Evolutionary conservation across 805 yeast genomes (phyloP).

Genomic region (Candida railenensis): DNA sequence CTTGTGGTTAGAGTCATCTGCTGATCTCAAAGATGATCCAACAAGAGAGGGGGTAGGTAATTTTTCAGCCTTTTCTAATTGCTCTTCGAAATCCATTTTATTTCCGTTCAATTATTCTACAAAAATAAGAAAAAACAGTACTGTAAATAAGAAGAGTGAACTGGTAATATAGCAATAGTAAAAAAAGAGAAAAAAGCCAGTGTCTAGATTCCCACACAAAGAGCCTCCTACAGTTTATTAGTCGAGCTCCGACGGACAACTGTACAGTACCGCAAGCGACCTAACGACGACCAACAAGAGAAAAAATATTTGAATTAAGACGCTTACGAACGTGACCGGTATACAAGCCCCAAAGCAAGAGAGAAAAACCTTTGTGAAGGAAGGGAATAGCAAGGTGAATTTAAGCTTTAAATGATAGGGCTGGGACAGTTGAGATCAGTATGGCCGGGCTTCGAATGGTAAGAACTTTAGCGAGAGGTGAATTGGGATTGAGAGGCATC

Average conservation of each 20-base stretch:
- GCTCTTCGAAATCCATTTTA: slow-evolving; percentile 50
- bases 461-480: no score
- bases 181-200: neutral
- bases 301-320: neutral
- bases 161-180: neutral
- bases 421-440: no score
- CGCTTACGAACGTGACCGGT: slow-evolving; percentile 3
- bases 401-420: no score
- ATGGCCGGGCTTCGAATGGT: no score
- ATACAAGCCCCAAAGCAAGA: no score
- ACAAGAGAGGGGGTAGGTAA: slow-evolving; percentile 50
- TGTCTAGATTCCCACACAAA: no score
- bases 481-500: no score
- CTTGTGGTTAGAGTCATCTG: slow-evolving; percentile 45
- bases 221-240: no score
- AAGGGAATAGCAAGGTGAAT: no score
- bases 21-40: slow-evolving; percentile 51
- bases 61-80: slow-evolving; percentile 52
- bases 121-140: neutral
- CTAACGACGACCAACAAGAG: neutral
- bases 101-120: neutral
- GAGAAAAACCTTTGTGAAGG: no score
- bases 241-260: no score
- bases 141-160: neutral
- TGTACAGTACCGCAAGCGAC: no score